Evolutionary conservation across 805 yeast species (phyloP).

Genomic region (Barnettozyma pratensis): DNA sequence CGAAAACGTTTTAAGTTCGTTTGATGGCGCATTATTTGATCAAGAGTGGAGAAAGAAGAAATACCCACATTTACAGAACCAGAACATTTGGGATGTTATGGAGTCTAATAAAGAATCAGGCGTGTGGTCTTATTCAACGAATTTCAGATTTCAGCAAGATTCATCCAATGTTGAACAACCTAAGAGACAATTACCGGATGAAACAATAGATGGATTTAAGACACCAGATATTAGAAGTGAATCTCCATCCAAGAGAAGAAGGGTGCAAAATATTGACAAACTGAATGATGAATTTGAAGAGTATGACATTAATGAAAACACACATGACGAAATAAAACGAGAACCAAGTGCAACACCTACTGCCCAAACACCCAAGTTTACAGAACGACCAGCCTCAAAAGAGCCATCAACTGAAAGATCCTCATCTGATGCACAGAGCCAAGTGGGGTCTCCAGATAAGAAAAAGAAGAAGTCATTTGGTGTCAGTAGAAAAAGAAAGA

Average conservation of each 20-base stretch:
- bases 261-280: slow-evolving; percentile 9
- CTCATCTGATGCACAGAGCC: slow-evolving; percentile 1
- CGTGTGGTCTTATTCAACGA: slow-evolving; percentile 14
- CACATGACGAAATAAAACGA: neutral
- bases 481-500: slow-evolving; percentile 20
- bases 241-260: slow-evolving; percentile 10
- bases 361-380: too few species aligned
- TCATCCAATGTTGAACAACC: neutral
- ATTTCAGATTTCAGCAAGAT: slow-evolving; percentile 8
- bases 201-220: slow-evolving; percentile 2
- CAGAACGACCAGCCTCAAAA: neutral
- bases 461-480: slow-evolving; percentile 18
- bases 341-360: neutral
- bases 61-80: slow-evolving; percentile 7
- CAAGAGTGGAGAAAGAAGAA: slow-evolving; percentile 15
- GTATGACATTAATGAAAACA: slow-evolving; percentile 10
- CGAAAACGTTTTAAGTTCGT: slow-evolving; percentile 16
- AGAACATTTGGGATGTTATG: slow-evolving; percentile 21
- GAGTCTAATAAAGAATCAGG: slow-evolving; percentile 6
- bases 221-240: neutral
- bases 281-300: slow-evolving; percentile 15
- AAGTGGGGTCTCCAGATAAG: slow-evolving; percentile 2
- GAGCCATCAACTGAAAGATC: neutral
- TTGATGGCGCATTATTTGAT: slow-evolving; percentile 13
- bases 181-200: neutral